phyloP scores from a whole-genome alignment of 2,329 filamentous ascomycete genomes.

The Rhynchosporium graminicola region DNA sequence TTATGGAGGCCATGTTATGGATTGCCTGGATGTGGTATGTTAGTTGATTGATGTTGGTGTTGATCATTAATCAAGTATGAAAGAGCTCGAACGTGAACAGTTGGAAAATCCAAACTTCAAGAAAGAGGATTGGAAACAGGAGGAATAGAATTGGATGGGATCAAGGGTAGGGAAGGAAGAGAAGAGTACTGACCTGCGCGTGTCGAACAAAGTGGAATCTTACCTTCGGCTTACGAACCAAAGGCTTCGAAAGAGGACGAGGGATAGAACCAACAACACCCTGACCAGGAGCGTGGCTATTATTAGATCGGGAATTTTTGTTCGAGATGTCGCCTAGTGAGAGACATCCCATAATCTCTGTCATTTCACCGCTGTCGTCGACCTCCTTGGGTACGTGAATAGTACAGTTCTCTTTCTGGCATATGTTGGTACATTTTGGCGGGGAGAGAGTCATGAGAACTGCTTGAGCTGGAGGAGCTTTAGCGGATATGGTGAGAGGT shows the following conservation, averaged over 20 bases:
- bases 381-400: not conserved
- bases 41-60: not conserved
- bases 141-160: not conserved
- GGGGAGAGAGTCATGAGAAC: slow-evolving; percentile 1
- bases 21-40: slow-evolving; percentile 2
- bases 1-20: slow-evolving; percentile 8
- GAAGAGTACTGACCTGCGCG: slow-evolving; percentile 11
- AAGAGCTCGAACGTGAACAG: not conserved
- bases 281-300: not conserved
- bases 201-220: slow-evolving; percentile 22
- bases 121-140: not conserved
- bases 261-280: not conserved
- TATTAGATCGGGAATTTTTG: not conserved
- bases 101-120: not conserved
- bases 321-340: not conserved
- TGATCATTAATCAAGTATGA: not conserved
- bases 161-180: not conserved
- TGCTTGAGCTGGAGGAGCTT: not conserved
- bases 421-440: not conserved
- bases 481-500: not conserved
- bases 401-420: slow-evolving; percentile 2
- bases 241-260: not conserved
- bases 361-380: not conserved
- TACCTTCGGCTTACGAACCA: not conserved
- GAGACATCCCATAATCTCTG: slow-evolving; percentile 1